Evolutionary conservation across 2,329 filamentous ascomycete genomes (phyloP), one percentile per base, ranked within the genome.

Genomic region (Beauveria rudraprayagi): DNA sequence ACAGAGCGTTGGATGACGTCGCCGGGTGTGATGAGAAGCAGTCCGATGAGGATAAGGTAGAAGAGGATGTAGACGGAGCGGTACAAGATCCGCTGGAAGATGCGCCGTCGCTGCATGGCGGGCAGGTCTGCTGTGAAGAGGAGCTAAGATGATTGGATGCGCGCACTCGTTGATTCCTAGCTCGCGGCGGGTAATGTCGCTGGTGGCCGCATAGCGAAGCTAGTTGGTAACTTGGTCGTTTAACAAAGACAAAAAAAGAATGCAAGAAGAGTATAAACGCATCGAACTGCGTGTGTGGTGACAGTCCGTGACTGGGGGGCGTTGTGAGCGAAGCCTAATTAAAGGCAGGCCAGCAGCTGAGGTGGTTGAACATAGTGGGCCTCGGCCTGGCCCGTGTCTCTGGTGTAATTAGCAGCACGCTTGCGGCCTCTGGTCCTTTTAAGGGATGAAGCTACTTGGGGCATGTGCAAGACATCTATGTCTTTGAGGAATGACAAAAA

Each of bases 1-100:
- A 89, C 82, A 56, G 90, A 89, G 72, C 94, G 90, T 71, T 87
- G 87, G 73, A 97, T 88, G 62, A 86, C 79, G 69, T 97, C 92
- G 70, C 82, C 87, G 1, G 92, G 92, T 0, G 91, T 91, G 66
- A 95, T 81, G 69, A 93, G 81, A 47, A 96, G 81, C 61, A 97
- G 82, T 61, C 83, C 81, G 67, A 90, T 73, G 41, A 92, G 83
- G 67, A 95, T 71, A 68, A 93, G 73, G 72, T 88, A 88, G 69
- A 97, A 81, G 68, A 92, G 73, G 63, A 86, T 83, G 74, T 96
- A 97, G 66, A 88, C 81, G 53, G 85, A 85, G 70, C 83, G 87
- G 78, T 96, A 96, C 76, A 92, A 84, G 73, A 96, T 85, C 71
- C 86, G 86, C 50, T 53, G 57, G 26, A 60, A 19, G 10, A 54